Evolutionary conservation across 2,329 filamentous ascomycete species (phyloP).

Genomic region (Fusarium albosuccineum): DNA sequence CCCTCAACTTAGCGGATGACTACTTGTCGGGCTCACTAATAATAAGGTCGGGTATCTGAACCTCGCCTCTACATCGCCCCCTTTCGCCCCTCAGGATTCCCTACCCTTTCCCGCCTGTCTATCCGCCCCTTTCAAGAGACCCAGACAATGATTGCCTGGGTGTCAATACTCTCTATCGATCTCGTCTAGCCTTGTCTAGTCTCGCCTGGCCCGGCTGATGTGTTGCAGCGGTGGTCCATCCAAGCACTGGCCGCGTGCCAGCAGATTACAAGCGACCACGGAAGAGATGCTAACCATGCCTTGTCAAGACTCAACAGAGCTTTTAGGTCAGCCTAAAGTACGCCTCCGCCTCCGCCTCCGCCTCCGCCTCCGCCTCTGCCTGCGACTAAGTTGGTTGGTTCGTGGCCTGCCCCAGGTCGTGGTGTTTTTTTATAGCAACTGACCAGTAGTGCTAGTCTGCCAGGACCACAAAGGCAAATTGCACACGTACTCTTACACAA

Average conservation of each 20-base stretch:
- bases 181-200: conserved; percentile 11
- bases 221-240: conserved; percentile 13
- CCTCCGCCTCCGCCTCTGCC: neutral
- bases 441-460: conserved; percentile 18
- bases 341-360: conserved; percentile 7
- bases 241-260: conserved; percentile 20
- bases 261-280: conserved; percentile 5
- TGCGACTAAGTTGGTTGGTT: conserved; percentile 16
- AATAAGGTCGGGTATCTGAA: conserved; percentile 13
- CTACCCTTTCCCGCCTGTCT: conserved; percentile 3
- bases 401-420: conserved; percentile 12
- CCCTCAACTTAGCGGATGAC: conserved; percentile 7
- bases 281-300: neutral
- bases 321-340: conserved; percentile 9
- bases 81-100: conserved; percentile 23
- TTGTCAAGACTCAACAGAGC: conserved; percentile 5
- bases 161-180: conserved; percentile 18
- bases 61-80: conserved; percentile 35
- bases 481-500: conserved; percentile 28
- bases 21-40: conserved; percentile 6
- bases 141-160: conserved; percentile 22
- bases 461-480: conserved; percentile 30
- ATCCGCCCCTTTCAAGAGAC: conserved; percentile 4
- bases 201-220: conserved; percentile 6
- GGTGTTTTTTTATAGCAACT: conserved; percentile 43